Base-by-base conservation (phyloP, 495 filamentous ascomycete genomes). In the Penicillium herquei region DNA sequence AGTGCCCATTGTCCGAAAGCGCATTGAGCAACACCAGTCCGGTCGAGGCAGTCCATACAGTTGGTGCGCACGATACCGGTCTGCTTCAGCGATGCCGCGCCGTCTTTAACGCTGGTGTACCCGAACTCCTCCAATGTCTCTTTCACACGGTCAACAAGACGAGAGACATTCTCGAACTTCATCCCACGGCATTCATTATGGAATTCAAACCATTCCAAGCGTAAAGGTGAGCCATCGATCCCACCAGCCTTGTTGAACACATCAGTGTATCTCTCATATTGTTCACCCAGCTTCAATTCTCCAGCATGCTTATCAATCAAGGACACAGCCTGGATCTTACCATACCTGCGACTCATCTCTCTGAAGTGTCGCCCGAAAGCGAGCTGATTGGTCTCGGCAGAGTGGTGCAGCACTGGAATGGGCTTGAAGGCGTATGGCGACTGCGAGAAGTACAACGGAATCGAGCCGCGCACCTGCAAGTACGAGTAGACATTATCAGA, bases 11-110 rank as follows among this genome's bases (percentile, higher is more conserved):
- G 86, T 1, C 82, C 92, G 65, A 87, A 88, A 0, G 91, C 92
- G 61, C 88, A 91, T 71, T 96, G 93, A 17, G 92, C 91, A 32
- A 97, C 90, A 56, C 96, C 96, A 3, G 93, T 97, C 30, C 92
- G 84, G 63, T 97, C 92, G 12, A 98, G 81, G 61, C 93, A 98
- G 64, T 98, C 93, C 93, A 98, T 98, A 69, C 93, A 98, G 66
- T 98, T 97, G 3, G 90, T 96, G 51, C 93, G 76, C 12, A 97
- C 63, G 11, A 96, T 82, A 3, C 92, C 93, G 16, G 70, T 77
- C 64, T 97, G 93, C 40, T 66, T 78, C 31, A 73, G 68, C 17
- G 76, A 59, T 7, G 84, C 79, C 8, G 67, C 67, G 12, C 78
- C 80, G 26, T 79, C 70, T 13, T 76, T 72, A 35, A 84, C 70